These are phyloP conservation scores for Heliamphora pulchella DNA, from an alignment of 179 eudicot genomes.

Conservation along the genomic window DNA sequence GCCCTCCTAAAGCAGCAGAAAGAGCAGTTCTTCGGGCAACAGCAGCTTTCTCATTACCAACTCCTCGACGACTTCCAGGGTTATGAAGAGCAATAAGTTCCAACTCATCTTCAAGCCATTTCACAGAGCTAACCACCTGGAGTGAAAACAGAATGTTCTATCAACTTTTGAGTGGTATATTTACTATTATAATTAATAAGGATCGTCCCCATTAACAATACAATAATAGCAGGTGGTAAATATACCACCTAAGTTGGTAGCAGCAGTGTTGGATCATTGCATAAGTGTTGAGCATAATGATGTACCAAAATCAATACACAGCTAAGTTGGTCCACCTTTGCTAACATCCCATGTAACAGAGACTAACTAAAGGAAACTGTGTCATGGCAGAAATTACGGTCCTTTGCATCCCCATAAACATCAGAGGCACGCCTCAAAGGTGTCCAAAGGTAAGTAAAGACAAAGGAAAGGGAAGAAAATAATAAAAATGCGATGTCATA, in stretches of 20 bases:
- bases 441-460: not conserved
- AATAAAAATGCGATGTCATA: not conserved
- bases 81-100: conserved; percentile 99
- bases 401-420: not conserved
- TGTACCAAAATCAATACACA: conserved; percentile 1
- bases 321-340: not conserved
- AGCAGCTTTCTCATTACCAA: conserved; percentile 96
- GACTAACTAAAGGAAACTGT: not conserved
- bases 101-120: conserved; percentile 99
- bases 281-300: not conserved
- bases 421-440: not conserved
- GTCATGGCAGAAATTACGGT: not conserved
- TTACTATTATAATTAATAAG: not conserved
- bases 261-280: not conserved
- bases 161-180: not conserved
- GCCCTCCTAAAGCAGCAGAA: conserved; percentile 95
- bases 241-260: too few species aligned
- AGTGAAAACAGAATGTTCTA: conserved; percentile 8
- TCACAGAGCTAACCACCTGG: conserved; percentile 98
- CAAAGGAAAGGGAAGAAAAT: not conserved
- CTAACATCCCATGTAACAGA: not conserved
- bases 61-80: conserved; percentile 90
- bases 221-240: not conserved
- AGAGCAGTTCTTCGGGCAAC: conserved; percentile 83
- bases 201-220: not conserved